A percentile compares a stretch with the other conserved stretches of the same genome.
phyloP scores from a whole-genome alignment of 2,329 filamentous ascomycete species.

The Calonectria pteridis region DNA sequence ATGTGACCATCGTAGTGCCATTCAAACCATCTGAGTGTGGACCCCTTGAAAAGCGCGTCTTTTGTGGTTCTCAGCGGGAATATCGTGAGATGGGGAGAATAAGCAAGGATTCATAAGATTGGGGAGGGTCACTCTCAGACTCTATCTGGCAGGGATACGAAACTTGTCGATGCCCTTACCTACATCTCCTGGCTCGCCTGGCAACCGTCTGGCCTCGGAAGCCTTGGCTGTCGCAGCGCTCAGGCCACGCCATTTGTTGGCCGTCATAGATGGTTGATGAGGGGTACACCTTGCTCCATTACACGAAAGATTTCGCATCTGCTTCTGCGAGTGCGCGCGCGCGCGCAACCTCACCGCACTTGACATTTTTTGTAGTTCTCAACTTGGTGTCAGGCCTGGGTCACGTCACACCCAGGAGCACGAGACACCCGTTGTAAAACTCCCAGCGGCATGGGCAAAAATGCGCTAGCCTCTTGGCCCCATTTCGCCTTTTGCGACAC shows the following conservation, averaged over 20 bases:
- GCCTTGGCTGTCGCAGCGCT: constrained; percentile 14
- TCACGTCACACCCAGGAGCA: constrained; percentile 16
- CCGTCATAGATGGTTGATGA: neutral
- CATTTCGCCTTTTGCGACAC: constrained; percentile 28
- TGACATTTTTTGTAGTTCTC: neutral
- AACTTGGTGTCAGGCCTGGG: neutral
- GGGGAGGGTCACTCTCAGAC: constrained; percentile 33
- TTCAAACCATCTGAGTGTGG: constrained; percentile 35
- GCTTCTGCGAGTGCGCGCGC: neutral
- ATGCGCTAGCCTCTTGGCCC: constrained; percentile 35
- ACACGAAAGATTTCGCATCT: constrained; percentile 1
- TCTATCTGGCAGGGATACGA: constrained; percentile 37
- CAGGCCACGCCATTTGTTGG: neutral
- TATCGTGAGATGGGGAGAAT: constrained; percentile 13
- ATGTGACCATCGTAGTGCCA: constrained; percentile 21
- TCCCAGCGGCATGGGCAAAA: neutral
- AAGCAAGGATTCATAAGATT: constrained; percentile 40
- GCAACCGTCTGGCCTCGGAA: constrained; percentile 6
- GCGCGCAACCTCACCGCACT: constrained; percentile 9
- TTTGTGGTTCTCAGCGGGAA: constrained; percentile 14
- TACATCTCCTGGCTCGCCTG: neutral
- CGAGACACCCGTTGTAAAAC: constrained; percentile 18
- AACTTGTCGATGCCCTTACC: constrained; percentile 30
- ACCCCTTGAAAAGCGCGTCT: constrained; percentile 10
- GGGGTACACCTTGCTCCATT: neutral